These are phyloP conservation scores for Pythium phragmiticola DNA, from an alignment of 352 stramenopile genomes.

Conservation along the genomic window DNA sequence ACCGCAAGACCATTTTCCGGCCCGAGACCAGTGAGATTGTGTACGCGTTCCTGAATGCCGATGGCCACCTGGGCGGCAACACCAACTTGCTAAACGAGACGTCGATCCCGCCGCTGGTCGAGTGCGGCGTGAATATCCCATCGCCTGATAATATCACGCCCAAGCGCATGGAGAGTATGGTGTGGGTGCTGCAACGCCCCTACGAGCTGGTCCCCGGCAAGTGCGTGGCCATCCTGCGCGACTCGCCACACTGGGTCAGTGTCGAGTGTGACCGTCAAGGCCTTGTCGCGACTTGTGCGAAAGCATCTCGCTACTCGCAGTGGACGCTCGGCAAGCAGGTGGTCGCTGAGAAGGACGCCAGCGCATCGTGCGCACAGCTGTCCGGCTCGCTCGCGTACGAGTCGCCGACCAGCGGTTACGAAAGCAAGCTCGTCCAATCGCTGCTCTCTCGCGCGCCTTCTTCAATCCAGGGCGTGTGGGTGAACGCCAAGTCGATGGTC, in stretches of 20 bases:
- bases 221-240: conserved; percentile 53
- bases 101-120: conserved; percentile 53
- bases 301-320: conserved; percentile 10
- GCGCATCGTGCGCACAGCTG: conserved; percentile 18
- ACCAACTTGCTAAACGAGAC: conserved; percentile 66
- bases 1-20: conserved; percentile 66
- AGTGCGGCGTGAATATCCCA: conserved; percentile 76
- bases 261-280: conserved; percentile 46
- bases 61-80: conserved; percentile 68
- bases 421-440: conserved; percentile 27
- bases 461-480: conserved; percentile 25
- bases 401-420: conserved; percentile 23
- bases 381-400: conserved; percentile 1
- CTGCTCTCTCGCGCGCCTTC: conserved; percentile 20
- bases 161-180: conserved; percentile 72
- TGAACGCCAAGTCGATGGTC: conserved; percentile 21
- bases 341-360: conserved; percentile 23
- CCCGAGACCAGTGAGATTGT: conserved; percentile 85
- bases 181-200: conserved; percentile 53
- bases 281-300: conserved; percentile 19
- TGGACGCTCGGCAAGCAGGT: conserved; percentile 18
- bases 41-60: conserved; percentile 79
- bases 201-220: conserved; percentile 33
- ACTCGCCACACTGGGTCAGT: conserved; percentile 43
- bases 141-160: conserved; percentile 84